Evolutionary conservation across 345 rosid species (phyloP).

Genomic region (Sonneratia alba): DNA sequence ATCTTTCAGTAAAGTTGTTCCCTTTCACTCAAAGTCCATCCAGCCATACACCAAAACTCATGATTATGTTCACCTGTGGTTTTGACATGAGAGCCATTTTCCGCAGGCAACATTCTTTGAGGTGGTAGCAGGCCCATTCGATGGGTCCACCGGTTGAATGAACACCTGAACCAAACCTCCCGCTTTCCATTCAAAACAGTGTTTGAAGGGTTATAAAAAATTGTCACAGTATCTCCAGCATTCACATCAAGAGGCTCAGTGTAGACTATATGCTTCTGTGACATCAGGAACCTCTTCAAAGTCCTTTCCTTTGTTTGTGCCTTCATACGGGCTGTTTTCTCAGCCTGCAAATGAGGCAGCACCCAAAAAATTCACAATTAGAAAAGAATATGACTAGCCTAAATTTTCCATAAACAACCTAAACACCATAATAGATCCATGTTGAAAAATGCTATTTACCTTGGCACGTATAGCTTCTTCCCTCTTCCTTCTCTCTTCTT

Average conservation of each 20-base stretch:
- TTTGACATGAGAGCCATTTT: conserved; percentile 47
- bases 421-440: background rate
- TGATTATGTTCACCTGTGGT: conserved; percentile 38
- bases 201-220: conserved; percentile 78
- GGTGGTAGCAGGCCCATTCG: conserved; percentile 65
- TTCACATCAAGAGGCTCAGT: conserved; percentile 76
- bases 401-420: background rate
- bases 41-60: background rate
- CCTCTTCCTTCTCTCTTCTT: conserved; percentile 54
- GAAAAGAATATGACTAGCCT: background rate
- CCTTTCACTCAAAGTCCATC: background rate
- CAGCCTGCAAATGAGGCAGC: conserved; percentile 38
- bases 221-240: conserved; percentile 59
- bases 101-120: conserved; percentile 63
- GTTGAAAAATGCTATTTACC: conserved; percentile 29
- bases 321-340: conserved; percentile 57
- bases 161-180: conserved; percentile 87
- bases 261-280: conserved; percentile 74
- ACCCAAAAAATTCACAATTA: conserved; percentile 8
- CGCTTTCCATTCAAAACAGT: conserved; percentile 72
- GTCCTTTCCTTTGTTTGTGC: conserved; percentile 66
- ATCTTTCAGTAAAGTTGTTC: background rate
- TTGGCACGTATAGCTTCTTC: conserved; percentile 67
- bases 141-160: conserved; percentile 94
- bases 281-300: conserved; percentile 62